These are phyloP conservation scores for Ceratocystis cacaofunesta DNA, from an alignment of 2,329 filamentous ascomycete species.

Conservation along the genomic window DNA sequence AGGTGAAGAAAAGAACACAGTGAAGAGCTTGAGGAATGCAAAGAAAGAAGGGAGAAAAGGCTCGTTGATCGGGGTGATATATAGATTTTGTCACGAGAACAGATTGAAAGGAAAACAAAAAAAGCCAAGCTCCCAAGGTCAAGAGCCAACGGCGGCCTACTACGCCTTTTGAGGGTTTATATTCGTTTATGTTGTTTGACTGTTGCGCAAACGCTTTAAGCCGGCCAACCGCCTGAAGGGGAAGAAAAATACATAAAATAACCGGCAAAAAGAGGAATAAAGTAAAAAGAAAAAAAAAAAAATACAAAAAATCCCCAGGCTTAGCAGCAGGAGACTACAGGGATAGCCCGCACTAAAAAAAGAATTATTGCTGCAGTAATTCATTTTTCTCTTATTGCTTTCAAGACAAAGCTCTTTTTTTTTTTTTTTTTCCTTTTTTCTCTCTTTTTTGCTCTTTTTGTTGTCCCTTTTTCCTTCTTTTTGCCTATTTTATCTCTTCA, in stretches of 20 bases:
- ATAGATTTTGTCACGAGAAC: background rate
- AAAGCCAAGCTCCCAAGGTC: background rate
- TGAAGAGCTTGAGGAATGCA: background rate
- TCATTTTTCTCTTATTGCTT: constrained; percentile 3
- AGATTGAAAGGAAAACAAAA: background rate
- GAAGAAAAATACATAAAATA: too few relatives aligned
- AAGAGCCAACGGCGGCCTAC: background rate
- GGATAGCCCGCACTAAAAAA: background rate
- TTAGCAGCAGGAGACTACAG: background rate
- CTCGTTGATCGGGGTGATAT: background rate
- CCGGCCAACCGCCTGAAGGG: background rate
- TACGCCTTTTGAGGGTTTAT: background rate
- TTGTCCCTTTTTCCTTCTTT: background rate
- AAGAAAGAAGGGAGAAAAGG: background rate
- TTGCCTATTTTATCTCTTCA: background rate
- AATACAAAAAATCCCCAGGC: background rate
- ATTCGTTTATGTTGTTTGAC: constrained; percentile 3
- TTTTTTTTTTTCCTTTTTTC: background rate
- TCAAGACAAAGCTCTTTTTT: background rate
- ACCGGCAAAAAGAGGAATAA: background rate
- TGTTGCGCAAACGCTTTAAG: constrained; percentile 3
- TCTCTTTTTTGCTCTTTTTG: background rate
- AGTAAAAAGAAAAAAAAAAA: background rate
- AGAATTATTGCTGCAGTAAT: background rate
- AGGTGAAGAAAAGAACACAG: background rate